Conservation (phyloP, 2,329 filamentous ascomycete genomes). For the Scytalidium sp. region DNA sequence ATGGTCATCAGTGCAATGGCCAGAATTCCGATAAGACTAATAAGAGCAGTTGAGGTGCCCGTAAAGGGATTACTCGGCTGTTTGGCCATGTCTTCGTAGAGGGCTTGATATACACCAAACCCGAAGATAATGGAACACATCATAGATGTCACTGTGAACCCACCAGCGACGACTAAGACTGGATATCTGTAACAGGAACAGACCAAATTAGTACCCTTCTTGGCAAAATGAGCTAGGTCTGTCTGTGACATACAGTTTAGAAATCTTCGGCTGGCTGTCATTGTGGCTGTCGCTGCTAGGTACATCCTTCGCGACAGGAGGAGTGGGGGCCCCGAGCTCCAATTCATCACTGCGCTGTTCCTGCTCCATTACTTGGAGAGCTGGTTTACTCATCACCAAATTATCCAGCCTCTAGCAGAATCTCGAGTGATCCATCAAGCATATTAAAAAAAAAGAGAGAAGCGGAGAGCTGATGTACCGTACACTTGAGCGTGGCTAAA, state of each 20-base stretch:
- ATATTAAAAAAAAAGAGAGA: too few relatives aligned
- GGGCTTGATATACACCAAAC: constrained; percentile 6
- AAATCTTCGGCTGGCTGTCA: neutral
- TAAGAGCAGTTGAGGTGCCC: constrained; percentile 1
- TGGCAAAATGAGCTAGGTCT: neutral
- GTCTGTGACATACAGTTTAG: neutral
- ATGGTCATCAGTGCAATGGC: constrained; percentile 6
- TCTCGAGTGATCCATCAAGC: too few relatives aligned
- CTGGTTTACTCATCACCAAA: too few relatives aligned
- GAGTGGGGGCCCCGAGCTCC: too few relatives aligned
- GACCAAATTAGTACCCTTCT: neutral
- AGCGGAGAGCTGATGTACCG: too few relatives aligned
- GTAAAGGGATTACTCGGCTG: constrained; percentile 1
- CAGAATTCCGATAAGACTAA: constrained; percentile 3
- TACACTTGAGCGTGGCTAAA: too few relatives aligned
- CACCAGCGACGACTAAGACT: neutral
- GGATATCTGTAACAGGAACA: neutral
- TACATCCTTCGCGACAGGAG: too few relatives aligned
- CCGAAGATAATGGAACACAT: constrained; percentile 4
- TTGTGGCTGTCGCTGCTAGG: neutral
- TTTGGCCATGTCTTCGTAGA: constrained; percentile 5
- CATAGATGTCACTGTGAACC: constrained; percentile 3
- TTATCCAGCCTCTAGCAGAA: too few relatives aligned
- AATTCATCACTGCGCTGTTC: too few relatives aligned
- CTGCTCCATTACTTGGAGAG: too few relatives aligned